phyloP scores from a whole-genome alignment of 78 protist genomes.

The Dictyostelium citrinum region DNA sequence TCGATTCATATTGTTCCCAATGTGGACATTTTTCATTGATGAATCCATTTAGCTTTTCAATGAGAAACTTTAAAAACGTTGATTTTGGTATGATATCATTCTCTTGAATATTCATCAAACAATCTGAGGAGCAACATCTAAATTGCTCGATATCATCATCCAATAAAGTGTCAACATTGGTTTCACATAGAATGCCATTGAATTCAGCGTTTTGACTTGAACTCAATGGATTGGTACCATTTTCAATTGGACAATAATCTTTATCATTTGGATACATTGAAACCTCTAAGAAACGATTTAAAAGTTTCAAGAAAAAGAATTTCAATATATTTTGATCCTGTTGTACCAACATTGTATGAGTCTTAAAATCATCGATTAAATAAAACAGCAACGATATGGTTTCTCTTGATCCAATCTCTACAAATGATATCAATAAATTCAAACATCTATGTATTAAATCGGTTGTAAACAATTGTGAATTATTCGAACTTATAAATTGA shows the following conservation, averaged over 20 bases:
- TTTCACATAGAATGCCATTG: background rate
- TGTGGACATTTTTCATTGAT: background rate
- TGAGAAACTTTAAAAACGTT: slow-evolving; percentile 1
- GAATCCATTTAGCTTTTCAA: background rate
- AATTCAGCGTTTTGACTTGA: background rate
- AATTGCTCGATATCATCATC: slow-evolving; percentile 17
- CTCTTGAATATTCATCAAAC: background rate
- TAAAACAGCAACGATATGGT: slow-evolving; percentile 5
- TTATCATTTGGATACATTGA: background rate
- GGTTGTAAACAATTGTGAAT: background rate
- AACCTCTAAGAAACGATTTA: background rate
- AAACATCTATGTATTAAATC: slow-evolving; percentile 3
- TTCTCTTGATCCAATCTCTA: background rate
- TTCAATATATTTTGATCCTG: background rate
- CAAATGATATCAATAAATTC: background rate
- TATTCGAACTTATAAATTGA: background rate
- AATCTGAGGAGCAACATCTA: background rate
- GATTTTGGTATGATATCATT: background rate
- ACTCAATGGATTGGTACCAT: too few species aligned
- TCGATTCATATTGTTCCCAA: slow-evolving; percentile 46
- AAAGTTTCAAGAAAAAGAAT: background rate
- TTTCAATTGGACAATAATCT: background rate
- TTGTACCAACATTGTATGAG: background rate
- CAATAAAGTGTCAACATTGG: background rate
- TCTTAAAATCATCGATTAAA: slow-evolving; percentile 38